phyloP scores from a whole-genome alignment of 2,329 filamentous ascomycete species.

The Botryotinia narcissicola region DNA sequence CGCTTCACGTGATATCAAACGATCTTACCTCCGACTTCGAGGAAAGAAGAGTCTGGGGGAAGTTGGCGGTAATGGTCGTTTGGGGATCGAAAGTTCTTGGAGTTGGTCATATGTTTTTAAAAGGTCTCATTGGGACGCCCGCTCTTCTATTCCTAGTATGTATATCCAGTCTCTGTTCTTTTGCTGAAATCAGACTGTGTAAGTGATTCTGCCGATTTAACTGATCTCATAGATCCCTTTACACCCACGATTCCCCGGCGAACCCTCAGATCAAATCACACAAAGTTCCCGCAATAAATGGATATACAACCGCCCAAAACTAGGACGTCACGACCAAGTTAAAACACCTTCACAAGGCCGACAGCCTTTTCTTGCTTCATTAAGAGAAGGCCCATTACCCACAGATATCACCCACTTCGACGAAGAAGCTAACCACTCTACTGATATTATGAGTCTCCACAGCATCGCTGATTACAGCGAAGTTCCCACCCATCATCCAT shows the following conservation, averaged over 20 bases:
- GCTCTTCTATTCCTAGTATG: background rate
- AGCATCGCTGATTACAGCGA: background rate
- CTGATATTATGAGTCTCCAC: background rate
- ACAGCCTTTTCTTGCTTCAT: background rate
- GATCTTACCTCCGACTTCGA: background rate
- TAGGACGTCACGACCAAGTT: background rate
- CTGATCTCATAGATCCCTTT: background rate
- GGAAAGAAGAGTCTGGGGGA: background rate
- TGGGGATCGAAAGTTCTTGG: background rate
- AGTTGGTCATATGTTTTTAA: background rate
- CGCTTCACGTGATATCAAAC: background rate
- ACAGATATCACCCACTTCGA: background rate
- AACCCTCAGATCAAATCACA: background rate
- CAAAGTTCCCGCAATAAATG: background rate
- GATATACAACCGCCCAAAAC: background rate
- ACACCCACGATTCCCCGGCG: background rate
- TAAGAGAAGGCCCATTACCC: background rate
- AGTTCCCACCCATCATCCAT: background rate
- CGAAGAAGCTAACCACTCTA: background rate
- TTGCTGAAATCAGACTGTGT: background rate
- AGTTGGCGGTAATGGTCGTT: background rate
- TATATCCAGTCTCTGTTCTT: background rate
- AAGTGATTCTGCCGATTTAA: background rate
- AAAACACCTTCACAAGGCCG: background rate
- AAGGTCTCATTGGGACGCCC: background rate